Conservation (phyloP, 2,329 filamentous ascomycete species). For the Exserohilum rostratum region DNA sequence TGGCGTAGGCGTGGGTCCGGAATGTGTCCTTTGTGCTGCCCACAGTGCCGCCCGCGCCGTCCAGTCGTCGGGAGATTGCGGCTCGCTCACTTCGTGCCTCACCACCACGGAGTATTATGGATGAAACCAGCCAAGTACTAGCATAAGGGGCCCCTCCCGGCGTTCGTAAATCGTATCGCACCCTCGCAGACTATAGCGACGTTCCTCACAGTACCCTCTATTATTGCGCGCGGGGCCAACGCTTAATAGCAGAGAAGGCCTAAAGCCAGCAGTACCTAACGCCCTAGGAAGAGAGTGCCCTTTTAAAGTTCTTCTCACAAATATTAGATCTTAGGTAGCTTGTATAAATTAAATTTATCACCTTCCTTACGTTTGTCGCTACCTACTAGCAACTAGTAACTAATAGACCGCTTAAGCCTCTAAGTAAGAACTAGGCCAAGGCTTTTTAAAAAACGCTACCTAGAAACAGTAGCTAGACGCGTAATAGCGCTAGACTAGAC, state of each 20-base stretch:
- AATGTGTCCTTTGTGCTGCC: too few relatives aligned
- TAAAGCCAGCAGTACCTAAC: constrained; percentile 37
- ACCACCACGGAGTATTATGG: not conserved
- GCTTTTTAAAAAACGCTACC: not conserved
- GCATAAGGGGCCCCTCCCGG: not conserved
- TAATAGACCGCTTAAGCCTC: not conserved
- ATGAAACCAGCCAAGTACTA: not conserved
- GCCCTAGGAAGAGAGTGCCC: constrained; percentile 32
- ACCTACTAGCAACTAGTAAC: constrained; percentile 6
- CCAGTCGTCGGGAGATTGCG: too few relatives aligned
- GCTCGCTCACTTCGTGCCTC: too few relatives aligned
- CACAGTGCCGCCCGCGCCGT: too few relatives aligned
- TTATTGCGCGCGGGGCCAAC: constrained; percentile 29
- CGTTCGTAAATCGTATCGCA: not conserved
- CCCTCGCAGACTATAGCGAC: not conserved
- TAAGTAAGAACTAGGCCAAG: not conserved
- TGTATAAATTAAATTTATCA: constrained; percentile 26
- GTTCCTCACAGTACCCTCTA: constrained; percentile 8
- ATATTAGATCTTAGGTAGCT: constrained; percentile 20
- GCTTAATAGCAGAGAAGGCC: constrained; percentile 34
- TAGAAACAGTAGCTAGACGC: too few relatives aligned
- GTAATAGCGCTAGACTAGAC: too few relatives aligned
- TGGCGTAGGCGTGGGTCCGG: too few relatives aligned
- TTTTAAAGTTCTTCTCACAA: constrained; percentile 23
- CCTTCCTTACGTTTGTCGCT: constrained; percentile 16